Conservation (phyloP, 768 basidiomycete species). For the Butyriboletus loyo region DNA sequence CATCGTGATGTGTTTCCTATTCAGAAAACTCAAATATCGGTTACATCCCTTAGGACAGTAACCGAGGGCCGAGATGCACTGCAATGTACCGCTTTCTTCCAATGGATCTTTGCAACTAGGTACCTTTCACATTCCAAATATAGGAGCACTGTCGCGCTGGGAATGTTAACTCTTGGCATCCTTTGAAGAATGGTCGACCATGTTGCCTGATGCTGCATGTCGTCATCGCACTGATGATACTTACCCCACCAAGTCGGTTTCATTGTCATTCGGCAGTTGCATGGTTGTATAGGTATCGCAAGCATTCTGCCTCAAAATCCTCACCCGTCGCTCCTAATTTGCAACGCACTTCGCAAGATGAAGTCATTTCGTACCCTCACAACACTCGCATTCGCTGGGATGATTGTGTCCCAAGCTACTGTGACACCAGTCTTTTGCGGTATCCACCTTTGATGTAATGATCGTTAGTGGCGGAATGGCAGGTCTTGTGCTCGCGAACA, state of each 20-base stretch:
- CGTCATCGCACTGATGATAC: neutral
- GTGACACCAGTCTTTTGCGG: neutral
- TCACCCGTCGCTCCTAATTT: neutral
- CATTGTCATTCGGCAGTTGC: neutral
- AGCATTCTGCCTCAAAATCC: neutral
- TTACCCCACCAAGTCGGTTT: neutral
- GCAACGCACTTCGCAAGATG: neutral
- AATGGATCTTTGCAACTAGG: neutral
- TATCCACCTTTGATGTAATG: neutral
- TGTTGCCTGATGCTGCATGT: neutral
- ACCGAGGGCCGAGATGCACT: too few relatives aligned
- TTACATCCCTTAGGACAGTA: neutral
- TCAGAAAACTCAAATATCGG: neutral
- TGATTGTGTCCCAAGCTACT: neutral
- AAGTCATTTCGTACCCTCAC: neutral
- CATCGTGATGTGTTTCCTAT: neutral
- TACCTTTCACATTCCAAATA: neutral
- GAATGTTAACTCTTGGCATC: neutral
- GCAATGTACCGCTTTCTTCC: neutral
- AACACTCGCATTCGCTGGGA: neutral
- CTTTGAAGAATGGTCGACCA: neutral
- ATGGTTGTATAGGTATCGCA: neutral
- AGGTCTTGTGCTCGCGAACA: neutral
- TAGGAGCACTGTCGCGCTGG: neutral
- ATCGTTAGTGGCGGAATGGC: neutral